Evolutionary conservation across 441 rosid species (phyloP), one percentile per base, ranked within the genome.

Genomic region (Croton laevigatus): DNA sequence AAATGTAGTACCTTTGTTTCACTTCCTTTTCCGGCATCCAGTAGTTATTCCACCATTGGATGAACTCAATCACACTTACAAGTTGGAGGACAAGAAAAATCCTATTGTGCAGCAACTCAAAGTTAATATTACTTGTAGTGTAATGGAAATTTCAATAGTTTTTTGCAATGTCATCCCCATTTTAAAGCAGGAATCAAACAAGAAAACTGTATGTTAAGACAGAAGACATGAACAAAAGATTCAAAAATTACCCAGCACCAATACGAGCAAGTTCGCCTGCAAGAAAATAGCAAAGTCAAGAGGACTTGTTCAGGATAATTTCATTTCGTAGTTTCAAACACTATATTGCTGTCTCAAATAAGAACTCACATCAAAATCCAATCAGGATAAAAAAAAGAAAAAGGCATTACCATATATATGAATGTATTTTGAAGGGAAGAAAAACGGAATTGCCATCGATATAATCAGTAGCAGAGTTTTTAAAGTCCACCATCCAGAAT

Each of bases 201-300:
- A 57, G n/a, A 57, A 57, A 57, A 57, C 59, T 22, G 4, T 27
- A 27, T 57, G 54, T 62, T 44, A 37, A 27, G 11, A 37, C 27
- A 37, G 23, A 62, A 62, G 9, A n/a, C 12, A 46, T 19, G 23
- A 64, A 59, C 8, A 42, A 68, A 68, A 59, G 34, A 73, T 46
- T 34, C n/a, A 75, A 74, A 74, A 3, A 69, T 71, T 90, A 93
- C 98, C 98, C 96, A 13, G 97, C 97, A 69, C 97, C 96, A 55
- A 83, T 79, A 7, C 89, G 94, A 49, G 97, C 96, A 68, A 91
- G 62, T 81, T 93, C 96, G 70, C 98, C 98, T 91, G 89, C 83
- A 82, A 71, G 58, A 75, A 51, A 49, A 27, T 20, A 52, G 62
- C 51, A 40, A 32, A 59, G 38, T 23, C 32, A 27, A n/a, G 32